Conservation (phyloP, 345 rosid genomes). For the Gossypioides kirkii region DNA sequence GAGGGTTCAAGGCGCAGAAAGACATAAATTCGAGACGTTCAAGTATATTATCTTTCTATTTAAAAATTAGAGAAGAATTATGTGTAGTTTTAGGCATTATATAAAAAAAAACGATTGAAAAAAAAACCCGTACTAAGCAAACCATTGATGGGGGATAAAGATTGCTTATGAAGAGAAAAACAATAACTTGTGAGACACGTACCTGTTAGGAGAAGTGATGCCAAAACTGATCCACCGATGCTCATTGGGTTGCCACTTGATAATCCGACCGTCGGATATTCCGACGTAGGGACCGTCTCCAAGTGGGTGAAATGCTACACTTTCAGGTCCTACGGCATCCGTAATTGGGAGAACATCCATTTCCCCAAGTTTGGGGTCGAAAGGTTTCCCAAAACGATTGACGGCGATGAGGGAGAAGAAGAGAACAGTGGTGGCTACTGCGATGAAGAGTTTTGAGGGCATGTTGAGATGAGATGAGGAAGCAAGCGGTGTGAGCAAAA, state of each 20-base stretch:
- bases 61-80: fast-evolving
- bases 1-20: no score
- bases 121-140: no score
- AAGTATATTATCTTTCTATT: no score
- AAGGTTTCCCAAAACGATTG: neutral
- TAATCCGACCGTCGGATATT: conserved; percentile 43
- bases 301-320: conserved; percentile 37
- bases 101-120: no score
- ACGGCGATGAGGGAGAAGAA: neutral
- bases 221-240: conserved; percentile 40
- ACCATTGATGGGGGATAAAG: neutral
- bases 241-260: conserved; percentile 31
- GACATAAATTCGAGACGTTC: no score
- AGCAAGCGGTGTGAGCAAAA: neutral
- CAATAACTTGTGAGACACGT: neutral
- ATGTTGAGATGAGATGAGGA: neutral
- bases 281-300: conserved; percentile 48
- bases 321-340: conserved; percentile 46
- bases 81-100: fast-evolving
- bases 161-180: neutral
- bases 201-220: conserved; percentile 42
- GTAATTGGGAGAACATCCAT: conserved; percentile 11
- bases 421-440: neutral
- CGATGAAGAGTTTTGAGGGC: neutral
- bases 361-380: neutral